Conservation (phyloP, 1,139 yeast genomes). For the Candida frijolesensis region DNA sequence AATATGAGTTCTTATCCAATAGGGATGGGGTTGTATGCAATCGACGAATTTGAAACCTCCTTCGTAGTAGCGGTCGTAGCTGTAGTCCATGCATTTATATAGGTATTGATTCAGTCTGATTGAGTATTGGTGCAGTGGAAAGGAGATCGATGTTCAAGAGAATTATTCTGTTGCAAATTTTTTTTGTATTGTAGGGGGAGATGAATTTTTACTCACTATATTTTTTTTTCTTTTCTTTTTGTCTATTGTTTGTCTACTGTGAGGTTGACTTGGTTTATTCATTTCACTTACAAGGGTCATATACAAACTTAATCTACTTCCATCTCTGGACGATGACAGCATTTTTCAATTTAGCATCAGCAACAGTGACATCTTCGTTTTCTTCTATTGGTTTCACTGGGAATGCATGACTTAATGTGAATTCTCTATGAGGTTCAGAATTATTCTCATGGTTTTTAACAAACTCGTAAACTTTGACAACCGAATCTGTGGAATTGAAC, state of each 20-base stretch:
- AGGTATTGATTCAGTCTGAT: background rate
- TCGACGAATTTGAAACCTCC: background rate
- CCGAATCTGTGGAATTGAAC: slow-evolving; percentile 66
- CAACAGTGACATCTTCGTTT: slow-evolving; percentile 51
- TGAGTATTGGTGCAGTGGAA: background rate
- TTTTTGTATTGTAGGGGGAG: background rate
- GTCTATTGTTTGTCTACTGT: background rate
- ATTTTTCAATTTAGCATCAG: slow-evolving; percentile 75
- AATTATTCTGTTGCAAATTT: slow-evolving; percentile 7
- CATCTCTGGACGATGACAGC: slow-evolving; percentile 93
- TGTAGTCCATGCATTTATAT: background rate
- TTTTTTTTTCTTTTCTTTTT: background rate
- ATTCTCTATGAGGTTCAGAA: slow-evolving; percentile 50
- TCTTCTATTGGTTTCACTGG: slow-evolving; percentile 79
- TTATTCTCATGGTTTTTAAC: slow-evolving; percentile 53
- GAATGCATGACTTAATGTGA: slow-evolving; percentile 76
- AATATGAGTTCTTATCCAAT: slow-evolving; percentile 1
- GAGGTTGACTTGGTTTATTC: background rate
- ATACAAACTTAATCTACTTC: slow-evolving; percentile 26
- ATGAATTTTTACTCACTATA: background rate
- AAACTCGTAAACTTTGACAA: slow-evolving; percentile 69
- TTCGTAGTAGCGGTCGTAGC: slow-evolving; percentile 2
- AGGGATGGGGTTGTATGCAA: background rate
- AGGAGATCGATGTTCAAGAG: background rate
- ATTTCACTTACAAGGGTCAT: background rate